Conservation (phyloP, 2,329 filamentous ascomycete genomes). For the Botryotinia calthae region DNA sequence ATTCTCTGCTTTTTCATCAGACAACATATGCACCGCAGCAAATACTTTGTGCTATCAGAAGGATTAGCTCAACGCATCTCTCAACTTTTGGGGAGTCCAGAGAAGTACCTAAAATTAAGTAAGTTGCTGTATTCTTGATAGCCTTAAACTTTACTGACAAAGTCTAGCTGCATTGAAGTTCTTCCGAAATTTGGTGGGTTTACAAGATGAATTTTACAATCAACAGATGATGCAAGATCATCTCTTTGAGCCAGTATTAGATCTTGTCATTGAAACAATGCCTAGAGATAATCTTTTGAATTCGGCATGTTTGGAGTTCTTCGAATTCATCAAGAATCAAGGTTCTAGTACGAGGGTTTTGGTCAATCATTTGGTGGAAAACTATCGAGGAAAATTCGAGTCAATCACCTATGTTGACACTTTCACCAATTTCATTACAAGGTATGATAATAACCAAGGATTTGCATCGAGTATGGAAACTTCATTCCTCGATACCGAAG, state of each 20-base stretch:
- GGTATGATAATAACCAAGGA: slow-evolving; percentile 76
- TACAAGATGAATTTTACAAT: slow-evolving; percentile 90
- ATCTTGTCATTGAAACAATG: slow-evolving; percentile 81
- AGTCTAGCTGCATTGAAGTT: slow-evolving; percentile 80
- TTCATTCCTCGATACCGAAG: slow-evolving; percentile 70
- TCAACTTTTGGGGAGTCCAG: slow-evolving; percentile 75
- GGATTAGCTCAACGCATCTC: slow-evolving; percentile 75
- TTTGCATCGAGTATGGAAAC: slow-evolving; percentile 63
- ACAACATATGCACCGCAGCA: slow-evolving; percentile 81
- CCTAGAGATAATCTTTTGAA: slow-evolving; percentile 90
- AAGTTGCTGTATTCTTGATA: slow-evolving; percentile 40
- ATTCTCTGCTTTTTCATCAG: slow-evolving; percentile 92
- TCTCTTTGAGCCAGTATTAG: slow-evolving; percentile 78
- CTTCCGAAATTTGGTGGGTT: slow-evolving; percentile 79
- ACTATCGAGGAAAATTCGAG: slow-evolving; percentile 74
- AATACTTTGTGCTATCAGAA: slow-evolving; percentile 81
- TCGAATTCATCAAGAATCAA: slow-evolving; percentile 84
- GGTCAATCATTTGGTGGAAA: slow-evolving; percentile 79
- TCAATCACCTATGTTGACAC: slow-evolving; percentile 79
- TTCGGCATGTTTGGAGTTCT: slow-evolving; percentile 90
- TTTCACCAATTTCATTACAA: slow-evolving; percentile 71
- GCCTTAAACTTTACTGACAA: slow-evolving; percentile 18
- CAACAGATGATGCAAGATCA: slow-evolving; percentile 78
- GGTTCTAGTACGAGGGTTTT: slow-evolving; percentile 66
- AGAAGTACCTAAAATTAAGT: slow-evolving; percentile 93